Conservation (phyloP, 2,329 filamentous ascomycete species). For the Colletotrichum sp. region DNA sequence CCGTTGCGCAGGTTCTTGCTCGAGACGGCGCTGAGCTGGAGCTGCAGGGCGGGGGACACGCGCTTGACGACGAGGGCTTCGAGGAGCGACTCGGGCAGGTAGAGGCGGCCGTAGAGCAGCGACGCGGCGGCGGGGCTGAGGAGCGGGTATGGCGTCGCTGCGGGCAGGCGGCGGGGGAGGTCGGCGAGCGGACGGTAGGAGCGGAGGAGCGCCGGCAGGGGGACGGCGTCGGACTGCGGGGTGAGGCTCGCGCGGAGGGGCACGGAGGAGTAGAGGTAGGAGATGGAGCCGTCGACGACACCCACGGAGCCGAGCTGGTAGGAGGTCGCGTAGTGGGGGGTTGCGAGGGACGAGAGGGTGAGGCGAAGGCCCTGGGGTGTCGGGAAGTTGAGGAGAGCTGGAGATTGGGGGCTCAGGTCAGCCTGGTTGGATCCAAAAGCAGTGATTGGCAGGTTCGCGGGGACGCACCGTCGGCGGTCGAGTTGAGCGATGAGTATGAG, state of each 20-base stretch:
- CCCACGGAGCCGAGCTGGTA: conserved; percentile 91
- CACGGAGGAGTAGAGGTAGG: conserved; percentile 92
- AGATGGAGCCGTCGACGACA: conserved; percentile 94
- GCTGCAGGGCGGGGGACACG: conserved; percentile 76
- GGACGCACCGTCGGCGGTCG: conserved; percentile 75
- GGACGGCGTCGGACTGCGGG: conserved; percentile 74
- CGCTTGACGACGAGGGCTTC: conserved; percentile 86
- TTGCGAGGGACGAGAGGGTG: conserved; percentile 88
- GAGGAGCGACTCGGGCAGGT: conserved; percentile 82
- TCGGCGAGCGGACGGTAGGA: conserved; percentile 83
- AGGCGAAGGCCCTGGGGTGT: conserved; percentile 85
- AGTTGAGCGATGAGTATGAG: conserved; percentile 86
- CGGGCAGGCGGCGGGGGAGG: conserved; percentile 41
- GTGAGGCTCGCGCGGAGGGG: conserved; percentile 71
- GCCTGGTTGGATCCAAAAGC: neutral
- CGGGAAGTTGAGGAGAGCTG: conserved; percentile 86
- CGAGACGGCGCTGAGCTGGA: conserved; percentile 82
- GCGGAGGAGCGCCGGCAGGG: conserved; percentile 77
- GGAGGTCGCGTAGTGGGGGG: conserved; percentile 91
- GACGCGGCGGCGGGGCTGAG: conserved; percentile 45
- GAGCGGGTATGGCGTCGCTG: neutral
- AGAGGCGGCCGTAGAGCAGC: conserved; percentile 78
- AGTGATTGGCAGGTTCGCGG: neutral
- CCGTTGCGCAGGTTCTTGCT: conserved; percentile 74
- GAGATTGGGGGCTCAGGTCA: neutral